Conservation (phyloP, 1,284 basidiomycete genomes). For the Leucoagaricus sp. region DNA sequence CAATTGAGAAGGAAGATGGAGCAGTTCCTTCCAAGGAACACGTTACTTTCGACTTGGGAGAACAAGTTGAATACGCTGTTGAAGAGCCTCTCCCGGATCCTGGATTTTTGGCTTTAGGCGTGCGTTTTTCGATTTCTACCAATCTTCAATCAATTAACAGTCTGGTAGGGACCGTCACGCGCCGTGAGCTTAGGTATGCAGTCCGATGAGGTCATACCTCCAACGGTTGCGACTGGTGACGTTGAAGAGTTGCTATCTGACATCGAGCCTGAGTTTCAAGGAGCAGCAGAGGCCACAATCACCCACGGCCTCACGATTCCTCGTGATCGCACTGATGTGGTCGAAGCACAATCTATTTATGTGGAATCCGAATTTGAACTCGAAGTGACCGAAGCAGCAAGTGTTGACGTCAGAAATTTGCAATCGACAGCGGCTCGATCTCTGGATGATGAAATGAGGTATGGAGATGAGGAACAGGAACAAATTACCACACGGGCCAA, state of each 20-base stretch:
- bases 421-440: not conserved
- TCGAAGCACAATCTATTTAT: not conserved
- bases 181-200: slow-evolving; percentile 2
- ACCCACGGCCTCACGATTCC: not conserved
- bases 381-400: not conserved
- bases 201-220: slow-evolving; percentile 7
- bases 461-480: not conserved
- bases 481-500: not conserved
- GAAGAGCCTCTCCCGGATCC: slow-evolving; percentile 7
- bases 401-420: not conserved
- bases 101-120: not conserved
- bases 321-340: not conserved
- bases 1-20: not conserved
- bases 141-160: not conserved
- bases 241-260: slow-evolving; percentile 7
- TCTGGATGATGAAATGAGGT: not conserved
- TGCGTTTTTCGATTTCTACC: not conserved
- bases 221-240: slow-evolving; percentile 6
- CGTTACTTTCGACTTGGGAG: not conserved
- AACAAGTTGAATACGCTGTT: not conserved
- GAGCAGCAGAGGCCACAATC: not conserved
- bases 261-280: not conserved
- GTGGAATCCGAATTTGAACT: not conserved
- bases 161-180: not conserved
- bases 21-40: too few species aligned